phyloP scores from a whole-genome alignment of 1,284 basidiomycete genomes.

The Cutaneotrichosporon dermatis region DNA sequence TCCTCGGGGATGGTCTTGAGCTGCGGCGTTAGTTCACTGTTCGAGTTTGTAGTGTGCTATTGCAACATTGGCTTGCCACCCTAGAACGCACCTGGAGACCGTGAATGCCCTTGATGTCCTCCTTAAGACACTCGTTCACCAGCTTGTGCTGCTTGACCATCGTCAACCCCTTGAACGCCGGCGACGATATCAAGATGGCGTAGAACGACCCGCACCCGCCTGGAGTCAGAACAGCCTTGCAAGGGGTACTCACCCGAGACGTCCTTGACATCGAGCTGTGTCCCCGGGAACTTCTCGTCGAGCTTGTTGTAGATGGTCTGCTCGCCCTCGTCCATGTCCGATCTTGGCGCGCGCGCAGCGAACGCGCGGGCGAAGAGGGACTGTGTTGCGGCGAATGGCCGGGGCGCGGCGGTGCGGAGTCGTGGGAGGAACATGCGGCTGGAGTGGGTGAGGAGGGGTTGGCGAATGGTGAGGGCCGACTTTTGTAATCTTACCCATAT shows the following conservation, averaged over 20 bases:
- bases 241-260: conserved; percentile 64
- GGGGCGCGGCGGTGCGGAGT: neutral
- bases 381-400: neutral
- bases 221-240: conserved; percentile 38
- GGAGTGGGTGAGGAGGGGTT: neutral
- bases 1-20: conserved; percentile 43
- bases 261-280: conserved; percentile 75
- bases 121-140: conserved; percentile 80
- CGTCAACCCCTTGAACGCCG: conserved; percentile 76
- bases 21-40: conserved; percentile 15
- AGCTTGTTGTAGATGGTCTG: conserved; percentile 68
- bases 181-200: conserved; percentile 80
- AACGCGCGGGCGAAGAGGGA: conserved; percentile 6
- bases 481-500: too few species aligned
- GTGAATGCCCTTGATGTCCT: conserved; percentile 88
- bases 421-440: conserved; percentile 2
- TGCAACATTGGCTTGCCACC: neutral
- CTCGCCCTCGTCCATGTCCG: conserved; percentile 58
- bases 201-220: conserved; percentile 97
- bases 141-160: conserved; percentile 91
- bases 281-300: conserved; percentile 65
- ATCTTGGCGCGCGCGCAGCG: conserved; percentile 9
- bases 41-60: too few species aligned
- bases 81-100: conserved; percentile 73
- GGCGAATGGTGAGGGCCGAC: too few species aligned